Conservation (phyloP, 768 basidiomycete genomes). For the Lyophyllum atratum region DNA sequence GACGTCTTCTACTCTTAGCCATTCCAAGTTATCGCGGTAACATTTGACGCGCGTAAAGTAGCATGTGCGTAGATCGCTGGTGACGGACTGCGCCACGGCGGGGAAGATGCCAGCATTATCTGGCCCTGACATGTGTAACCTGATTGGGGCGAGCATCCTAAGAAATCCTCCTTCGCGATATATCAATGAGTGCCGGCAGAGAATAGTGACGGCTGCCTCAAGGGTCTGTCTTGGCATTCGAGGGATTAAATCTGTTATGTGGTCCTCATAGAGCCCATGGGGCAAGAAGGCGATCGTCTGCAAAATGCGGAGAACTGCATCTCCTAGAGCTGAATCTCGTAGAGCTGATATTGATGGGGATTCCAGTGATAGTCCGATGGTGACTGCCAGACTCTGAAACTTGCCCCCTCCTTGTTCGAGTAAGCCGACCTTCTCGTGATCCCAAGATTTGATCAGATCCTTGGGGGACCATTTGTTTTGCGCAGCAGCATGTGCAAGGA, state of each 20-base stretch:
- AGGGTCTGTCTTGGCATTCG: not conserved
- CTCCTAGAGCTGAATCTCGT: not conserved
- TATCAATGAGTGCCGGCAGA: conserved; percentile 10
- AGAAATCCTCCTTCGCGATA: conserved; percentile 10
- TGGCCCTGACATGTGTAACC: conserved; percentile 8
- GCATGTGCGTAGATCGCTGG: not conserved
- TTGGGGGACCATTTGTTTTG: conserved; percentile 16
- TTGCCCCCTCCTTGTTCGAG: conserved; percentile 10
- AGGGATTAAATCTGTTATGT: conserved; percentile 3
- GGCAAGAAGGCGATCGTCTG: conserved; percentile 13
- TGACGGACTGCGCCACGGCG: conserved; percentile 1
- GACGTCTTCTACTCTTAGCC: conserved; percentile 1
- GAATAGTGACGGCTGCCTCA: not conserved
- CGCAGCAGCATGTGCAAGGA: conserved; percentile 13
- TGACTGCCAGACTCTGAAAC: conserved; percentile 10
- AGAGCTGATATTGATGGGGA: conserved; percentile 11
- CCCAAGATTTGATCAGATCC: conserved; percentile 11
- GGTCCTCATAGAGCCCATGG: conserved; percentile 6
- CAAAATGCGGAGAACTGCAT: not conserved
- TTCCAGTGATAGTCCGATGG: conserved; percentile 11
- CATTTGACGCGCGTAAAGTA: not conserved
- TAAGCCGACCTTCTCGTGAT: conserved; percentile 2
- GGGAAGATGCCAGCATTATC: not conserved
- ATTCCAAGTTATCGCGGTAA: not conserved
- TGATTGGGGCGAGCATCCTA: conserved; percentile 15